Evolutionary conservation across 768 basidiomycete species (phyloP), one percentile per base, ranked within the genome.

Genomic region (Tricholoma flavovirens): DNA sequence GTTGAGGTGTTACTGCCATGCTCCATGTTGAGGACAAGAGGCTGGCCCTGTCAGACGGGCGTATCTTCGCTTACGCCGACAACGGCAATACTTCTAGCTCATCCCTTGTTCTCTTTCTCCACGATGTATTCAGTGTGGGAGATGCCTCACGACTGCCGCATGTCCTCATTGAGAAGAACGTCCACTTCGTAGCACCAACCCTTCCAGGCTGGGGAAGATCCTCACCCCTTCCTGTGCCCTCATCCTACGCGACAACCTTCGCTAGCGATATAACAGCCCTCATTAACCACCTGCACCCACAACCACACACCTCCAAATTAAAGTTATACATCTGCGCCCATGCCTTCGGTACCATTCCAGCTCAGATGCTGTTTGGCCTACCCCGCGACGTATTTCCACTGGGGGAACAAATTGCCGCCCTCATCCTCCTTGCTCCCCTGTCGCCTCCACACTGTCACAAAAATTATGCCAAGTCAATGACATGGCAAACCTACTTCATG

Each of bases 141-240:
- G 69, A 73, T 29, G 75, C 76, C 4, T 66, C 70, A 30, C 59
- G 56, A 1, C 60, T 70, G 7, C 71, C 75, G 2, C 70, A 64
- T 12, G 60, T 66, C 26, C 61, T 81, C 55, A 32, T 70, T 9
- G 69, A 75, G 14, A 77, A 72, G 59, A 62, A 73, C 43, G 65
- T 79, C 4, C 82, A 80, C 61, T 69, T 69, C 51, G 63, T 84
- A 38, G 71, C 76, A 10, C 82, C 82, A 3, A 79, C 83, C 9
- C 76, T 84, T 30, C 78, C 81, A 19, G 83, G 81, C 1, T 84
- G 83, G 82, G 83, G 83, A 3, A 72, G 72, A 45, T 77, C 83
- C 5, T 79, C 81, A 0, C 74, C 78, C 1, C 64, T 74, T 5
- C 64, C 63, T 3, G 57, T 69, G 7, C 56, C 66, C 7, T 55